These are phyloP conservation scores for Sugiyamaella boreocaroliniensis DNA, from an alignment of 805 yeast species.

Conservation along the genomic window DNA sequence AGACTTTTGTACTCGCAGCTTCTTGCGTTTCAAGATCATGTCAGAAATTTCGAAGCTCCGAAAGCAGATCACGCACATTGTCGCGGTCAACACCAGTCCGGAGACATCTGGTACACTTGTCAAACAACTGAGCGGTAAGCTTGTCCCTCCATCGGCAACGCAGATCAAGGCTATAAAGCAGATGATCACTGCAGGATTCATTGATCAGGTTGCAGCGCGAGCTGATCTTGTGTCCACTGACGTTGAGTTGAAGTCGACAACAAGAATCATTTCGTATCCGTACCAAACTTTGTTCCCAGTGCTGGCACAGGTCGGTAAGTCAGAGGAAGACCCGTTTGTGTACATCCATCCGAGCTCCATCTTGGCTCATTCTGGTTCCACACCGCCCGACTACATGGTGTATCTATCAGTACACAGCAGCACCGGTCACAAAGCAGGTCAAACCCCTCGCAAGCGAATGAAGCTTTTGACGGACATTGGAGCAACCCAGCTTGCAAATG, in stretches of 20 bases:
- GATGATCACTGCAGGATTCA: slow-evolving; percentile 85
- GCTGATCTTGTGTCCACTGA: slow-evolving; percentile 69
- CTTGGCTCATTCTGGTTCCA: slow-evolving; percentile 49
- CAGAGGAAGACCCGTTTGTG: slow-evolving; percentile 44
- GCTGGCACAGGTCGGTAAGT: slow-evolving; percentile 1
- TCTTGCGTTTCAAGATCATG: slow-evolving; percentile 72
- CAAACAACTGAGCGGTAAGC: slow-evolving; percentile 44
- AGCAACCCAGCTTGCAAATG: slow-evolving; percentile 68
- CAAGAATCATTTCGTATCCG: slow-evolving; percentile 46
- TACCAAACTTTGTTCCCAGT: slow-evolving; percentile 47
- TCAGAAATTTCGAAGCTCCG: slow-evolving; percentile 79
- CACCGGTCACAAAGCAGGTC: slow-evolving; percentile 38
- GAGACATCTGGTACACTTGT: slow-evolving; percentile 35
- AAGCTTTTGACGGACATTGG: slow-evolving; percentile 68
- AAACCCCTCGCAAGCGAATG: slow-evolving; percentile 44
- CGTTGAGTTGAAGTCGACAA: slow-evolving; percentile 49
- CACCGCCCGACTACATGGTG: slow-evolving; percentile 75
- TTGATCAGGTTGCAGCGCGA: slow-evolving; percentile 84
- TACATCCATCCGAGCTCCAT: slow-evolving; percentile 79
- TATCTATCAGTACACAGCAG: slow-evolving; percentile 61
- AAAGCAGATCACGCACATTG: slow-evolving; percentile 70
- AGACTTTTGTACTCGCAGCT: slow-evolving; percentile 52
- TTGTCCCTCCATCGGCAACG: slow-evolving; percentile 58
- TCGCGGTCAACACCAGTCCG: slow-evolving; percentile 44
- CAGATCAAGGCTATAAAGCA: slow-evolving; percentile 82